These are phyloP conservation scores for Gaultheria prostrata DNA, from an alignment of 148 eudicot species.

Conservation along the genomic window DNA sequence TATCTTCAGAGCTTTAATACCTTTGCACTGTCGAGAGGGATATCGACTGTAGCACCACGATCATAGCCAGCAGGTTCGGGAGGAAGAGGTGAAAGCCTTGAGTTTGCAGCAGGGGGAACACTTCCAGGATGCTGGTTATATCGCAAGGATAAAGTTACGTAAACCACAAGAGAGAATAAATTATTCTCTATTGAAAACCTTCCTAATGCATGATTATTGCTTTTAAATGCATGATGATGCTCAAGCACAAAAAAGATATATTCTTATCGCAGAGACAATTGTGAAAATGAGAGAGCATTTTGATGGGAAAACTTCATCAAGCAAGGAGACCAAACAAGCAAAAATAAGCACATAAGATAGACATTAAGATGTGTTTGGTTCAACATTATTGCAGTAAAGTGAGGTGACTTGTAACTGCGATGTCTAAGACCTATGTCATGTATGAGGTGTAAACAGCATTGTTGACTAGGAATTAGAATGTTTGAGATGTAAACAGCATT, in stretches of 20 bases:
- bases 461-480: background rate
- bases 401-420: background rate
- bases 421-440: constrained; percentile 1
- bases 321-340: background rate
- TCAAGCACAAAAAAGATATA: background rate
- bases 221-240: constrained; percentile 9
- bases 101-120: constrained; percentile 41
- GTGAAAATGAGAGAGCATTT: constrained; percentile 7
- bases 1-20: constrained; percentile 24
- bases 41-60: constrained; percentile 60
- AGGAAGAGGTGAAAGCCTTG: constrained; percentile 67
- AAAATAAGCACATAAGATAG: background rate
- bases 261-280: background rate
- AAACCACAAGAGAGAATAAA: background rate
- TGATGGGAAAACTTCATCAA: background rate
- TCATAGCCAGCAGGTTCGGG: constrained; percentile 68
- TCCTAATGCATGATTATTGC: background rate
- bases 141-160: constrained; percentile 8
- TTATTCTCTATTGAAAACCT: background rate
- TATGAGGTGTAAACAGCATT: background rate
- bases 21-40: constrained; percentile 55
- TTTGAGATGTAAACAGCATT: background rate
- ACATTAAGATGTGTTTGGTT: background rate
- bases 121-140: constrained; percentile 45
- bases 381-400: background rate